Evolutionary conservation across 495 filamentous ascomycete genomes (phyloP).

Genomic region (Parathielavia hyrcaniae): DNA sequence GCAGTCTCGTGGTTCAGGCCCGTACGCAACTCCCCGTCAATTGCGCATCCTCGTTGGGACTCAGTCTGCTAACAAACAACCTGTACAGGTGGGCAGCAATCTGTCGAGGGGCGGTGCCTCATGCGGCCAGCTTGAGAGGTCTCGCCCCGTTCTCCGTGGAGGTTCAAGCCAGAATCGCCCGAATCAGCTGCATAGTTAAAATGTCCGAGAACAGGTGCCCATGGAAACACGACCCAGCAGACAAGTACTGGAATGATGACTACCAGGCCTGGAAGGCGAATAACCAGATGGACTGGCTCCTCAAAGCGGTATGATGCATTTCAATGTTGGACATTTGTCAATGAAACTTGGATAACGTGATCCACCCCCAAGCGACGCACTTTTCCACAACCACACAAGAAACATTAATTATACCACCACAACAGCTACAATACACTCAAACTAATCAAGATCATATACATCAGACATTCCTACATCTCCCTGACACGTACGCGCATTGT

Average conservation of each 20-base stretch:
- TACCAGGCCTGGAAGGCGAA: not conserved
- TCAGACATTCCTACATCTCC: no score
- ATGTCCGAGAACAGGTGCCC: not conserved
- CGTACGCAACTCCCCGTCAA: no score
- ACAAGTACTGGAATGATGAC: not conserved
- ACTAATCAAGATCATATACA: no score
- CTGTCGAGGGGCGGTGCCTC: slow-evolving; percentile 10
- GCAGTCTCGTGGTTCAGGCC: slow-evolving; percentile 12
- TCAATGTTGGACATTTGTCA: no score
- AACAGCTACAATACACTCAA: no score
- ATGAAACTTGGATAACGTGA: no score
- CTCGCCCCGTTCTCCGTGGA: not conserved
- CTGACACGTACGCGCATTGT: no score
- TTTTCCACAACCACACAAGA: no score
- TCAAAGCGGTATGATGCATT: not conserved
- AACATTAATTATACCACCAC: no score
- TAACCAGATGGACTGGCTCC: slow-evolving; percentile 1
- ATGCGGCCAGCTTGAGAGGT: not conserved
- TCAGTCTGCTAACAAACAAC: not conserved
- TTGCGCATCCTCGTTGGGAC: no score
- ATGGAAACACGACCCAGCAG: not conserved
- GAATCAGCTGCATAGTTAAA: not conserved
- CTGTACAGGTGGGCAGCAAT: slow-evolving; percentile 12
- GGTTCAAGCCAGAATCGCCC: slow-evolving; percentile 3
- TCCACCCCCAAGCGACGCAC: no score